These are phyloP conservation scores for Stevia rebaudiana DNA, from an alignment of 140 eudicot species.

Conservation along the genomic window DNA sequence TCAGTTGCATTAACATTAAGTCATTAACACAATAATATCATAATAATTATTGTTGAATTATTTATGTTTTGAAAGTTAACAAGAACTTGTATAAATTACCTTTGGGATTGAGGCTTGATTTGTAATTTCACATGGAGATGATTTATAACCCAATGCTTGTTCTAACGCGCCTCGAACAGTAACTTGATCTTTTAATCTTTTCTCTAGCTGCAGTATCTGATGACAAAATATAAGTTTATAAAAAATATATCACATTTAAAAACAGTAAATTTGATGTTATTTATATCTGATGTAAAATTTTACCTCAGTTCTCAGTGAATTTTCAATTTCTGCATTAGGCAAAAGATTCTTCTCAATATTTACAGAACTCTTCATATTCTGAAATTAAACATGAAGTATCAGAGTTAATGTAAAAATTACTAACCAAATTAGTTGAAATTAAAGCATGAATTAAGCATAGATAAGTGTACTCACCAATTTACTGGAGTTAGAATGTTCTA, in stretches of 20 bases:
- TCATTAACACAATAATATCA: no score
- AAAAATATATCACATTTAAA: background rate
- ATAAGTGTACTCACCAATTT: conserved; percentile 39
- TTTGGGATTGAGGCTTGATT: conserved; percentile 61
- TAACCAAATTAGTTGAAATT: background rate
- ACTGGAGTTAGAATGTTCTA: conserved; percentile 28
- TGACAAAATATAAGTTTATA: background rate
- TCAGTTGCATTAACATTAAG: conserved; percentile 1
- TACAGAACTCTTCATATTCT: conserved; percentile 39
- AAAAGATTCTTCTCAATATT: conserved; percentile 32
- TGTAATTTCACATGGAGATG: conserved; percentile 36
- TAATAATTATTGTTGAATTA: background rate
- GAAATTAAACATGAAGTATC: conserved; percentile 1
- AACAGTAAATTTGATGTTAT: background rate
- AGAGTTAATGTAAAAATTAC: background rate
- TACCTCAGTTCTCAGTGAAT: conserved; percentile 81
- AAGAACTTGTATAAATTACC: conserved; percentile 32
- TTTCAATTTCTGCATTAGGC: conserved; percentile 48
- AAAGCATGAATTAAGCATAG: background rate
- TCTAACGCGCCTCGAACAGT: conserved; percentile 79
- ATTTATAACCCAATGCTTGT: conserved; percentile 64
- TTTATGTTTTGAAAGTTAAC: background rate
- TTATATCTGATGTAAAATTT: background rate
- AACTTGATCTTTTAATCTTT: conserved; percentile 79
- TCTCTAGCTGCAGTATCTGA: conserved; percentile 82